Percentiles rank a stretch among this genome's conserved stretches.
Evolutionary conservation across 2,329 filamentous ascomycete genomes (phyloP).

Genomic region (Xylaria sp.): DNA sequence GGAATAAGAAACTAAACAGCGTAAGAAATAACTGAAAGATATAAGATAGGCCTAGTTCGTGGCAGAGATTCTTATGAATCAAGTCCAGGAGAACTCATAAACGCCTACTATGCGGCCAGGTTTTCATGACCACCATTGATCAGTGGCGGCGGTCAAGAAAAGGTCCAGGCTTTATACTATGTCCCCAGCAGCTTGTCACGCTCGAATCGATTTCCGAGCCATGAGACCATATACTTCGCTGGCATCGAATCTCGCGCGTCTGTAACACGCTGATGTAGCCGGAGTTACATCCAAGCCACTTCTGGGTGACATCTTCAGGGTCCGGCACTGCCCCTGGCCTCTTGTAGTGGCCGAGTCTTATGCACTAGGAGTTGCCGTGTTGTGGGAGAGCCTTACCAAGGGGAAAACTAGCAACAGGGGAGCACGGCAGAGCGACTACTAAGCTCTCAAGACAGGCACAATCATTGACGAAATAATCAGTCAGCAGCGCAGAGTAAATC

Average conservation of each 20-base stretch:
- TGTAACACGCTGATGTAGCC: background rate
- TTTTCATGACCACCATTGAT: background rate
- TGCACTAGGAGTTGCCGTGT: background rate
- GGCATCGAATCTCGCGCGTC: background rate
- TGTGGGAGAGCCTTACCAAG: background rate
- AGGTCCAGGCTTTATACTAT: background rate
- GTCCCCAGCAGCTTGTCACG: background rate
- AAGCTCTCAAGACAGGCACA: background rate
- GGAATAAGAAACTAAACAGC: background rate
- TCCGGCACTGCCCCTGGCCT: background rate
- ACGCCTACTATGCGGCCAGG: background rate
- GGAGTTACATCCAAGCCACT: background rate
- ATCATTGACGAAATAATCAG: background rate
- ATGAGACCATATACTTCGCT: background rate
- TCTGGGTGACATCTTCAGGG: background rate
- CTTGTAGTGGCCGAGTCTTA: background rate
- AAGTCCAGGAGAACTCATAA: background rate
- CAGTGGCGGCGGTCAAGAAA: background rate
- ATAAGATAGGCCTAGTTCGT: background rate
- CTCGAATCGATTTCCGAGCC: background rate
- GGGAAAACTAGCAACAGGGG: background rate
- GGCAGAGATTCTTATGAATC: background rate
- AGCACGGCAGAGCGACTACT: background rate
- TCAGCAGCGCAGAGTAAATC: background rate
- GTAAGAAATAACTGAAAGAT: background rate